A percentile compares a stretch with the other conserved stretches of the same genome.
phyloP scores from a whole-genome alignment of 2,329 filamentous ascomycete species.

The Fusarium sp. region DNA sequence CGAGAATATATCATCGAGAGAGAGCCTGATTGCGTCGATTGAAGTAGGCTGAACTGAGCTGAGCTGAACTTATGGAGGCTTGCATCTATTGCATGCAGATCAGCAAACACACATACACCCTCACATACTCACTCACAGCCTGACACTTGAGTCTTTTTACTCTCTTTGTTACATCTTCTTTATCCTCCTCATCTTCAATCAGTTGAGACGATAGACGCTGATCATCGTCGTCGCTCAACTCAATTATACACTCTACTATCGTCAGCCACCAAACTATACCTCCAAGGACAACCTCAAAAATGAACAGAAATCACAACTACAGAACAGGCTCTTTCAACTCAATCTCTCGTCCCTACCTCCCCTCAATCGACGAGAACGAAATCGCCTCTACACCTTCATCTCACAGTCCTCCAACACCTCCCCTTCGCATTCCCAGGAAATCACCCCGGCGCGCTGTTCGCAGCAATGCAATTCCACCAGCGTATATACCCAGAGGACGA shows the following conservation, averaged over 20 bases:
- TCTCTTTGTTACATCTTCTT: neutral
- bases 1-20: neutral
- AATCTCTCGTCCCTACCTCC: slow-evolving; percentile 47
- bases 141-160: neutral
- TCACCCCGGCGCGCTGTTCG: slow-evolving; percentile 35
- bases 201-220: slow-evolving; percentile 9
- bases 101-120: neutral
- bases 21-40: neutral
- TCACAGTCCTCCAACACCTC: slow-evolving; percentile 34
- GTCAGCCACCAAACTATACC: neutral
- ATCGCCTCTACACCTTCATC: slow-evolving; percentile 31
- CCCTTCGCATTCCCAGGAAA: slow-evolving; percentile 47
- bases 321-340: slow-evolving; percentile 28
- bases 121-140: neutral
- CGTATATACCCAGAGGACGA: slow-evolving; percentile 38
- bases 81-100: slow-evolving; percentile 2
- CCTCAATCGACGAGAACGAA: slow-evolving; percentile 53
- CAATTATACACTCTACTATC: neutral
- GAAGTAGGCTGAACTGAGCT: neutral
- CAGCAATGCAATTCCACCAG: slow-evolving; percentile 36
- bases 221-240: slow-evolving; percentile 6
- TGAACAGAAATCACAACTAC: slow-evolving; percentile 36
- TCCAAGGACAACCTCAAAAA: neutral
- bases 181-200: neutral
- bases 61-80: neutral